Evolutionary conservation across 2,329 filamentous ascomycete genomes (phyloP).

Genomic region (Fusarium sp.): DNA sequence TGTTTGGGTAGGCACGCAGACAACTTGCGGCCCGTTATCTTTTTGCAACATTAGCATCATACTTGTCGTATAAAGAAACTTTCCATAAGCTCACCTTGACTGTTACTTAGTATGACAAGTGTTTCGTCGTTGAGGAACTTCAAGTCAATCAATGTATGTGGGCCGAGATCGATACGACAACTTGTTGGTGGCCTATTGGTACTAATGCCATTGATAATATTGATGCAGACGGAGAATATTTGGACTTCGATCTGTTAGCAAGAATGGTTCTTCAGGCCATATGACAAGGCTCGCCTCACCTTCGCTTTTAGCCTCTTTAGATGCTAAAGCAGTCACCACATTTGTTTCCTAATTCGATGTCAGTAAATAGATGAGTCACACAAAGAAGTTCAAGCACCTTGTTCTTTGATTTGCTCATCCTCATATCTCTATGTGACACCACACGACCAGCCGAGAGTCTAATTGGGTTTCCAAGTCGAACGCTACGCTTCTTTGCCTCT

Average conservation of each 20-base stretch:
- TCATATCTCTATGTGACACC: conserved; percentile 65
- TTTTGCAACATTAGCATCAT: background rate
- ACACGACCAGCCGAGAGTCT: conserved; percentile 56
- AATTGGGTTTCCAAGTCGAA: conserved; percentile 70
- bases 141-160: conserved; percentile 65
- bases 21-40: conserved; percentile 44
- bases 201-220: conserved; percentile 69
- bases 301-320: conserved; percentile 49
- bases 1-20: conserved; percentile 51
- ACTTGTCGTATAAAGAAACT: background rate
- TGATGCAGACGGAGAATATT: conserved; percentile 63
- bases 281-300: conserved; percentile 43
- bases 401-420: conserved; percentile 56
- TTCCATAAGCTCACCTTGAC: conserved; percentile 45
- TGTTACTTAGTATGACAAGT: conserved; percentile 67
- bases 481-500: conserved; percentile 73
- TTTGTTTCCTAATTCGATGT: conserved; percentile 46
- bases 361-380: conserved; percentile 8
- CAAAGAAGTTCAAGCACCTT: conserved; percentile 44
- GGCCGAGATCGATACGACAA: conserved; percentile 54
- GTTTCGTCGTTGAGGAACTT: conserved; percentile 73
- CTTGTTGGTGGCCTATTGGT: conserved; percentile 52
- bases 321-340: conserved; percentile 55
- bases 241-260: conserved; percentile 55
- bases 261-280: too few relatives aligned